Base-by-base conservation (phyloP, 1,139 yeast genomes). In the Diutina sp. region DNA sequence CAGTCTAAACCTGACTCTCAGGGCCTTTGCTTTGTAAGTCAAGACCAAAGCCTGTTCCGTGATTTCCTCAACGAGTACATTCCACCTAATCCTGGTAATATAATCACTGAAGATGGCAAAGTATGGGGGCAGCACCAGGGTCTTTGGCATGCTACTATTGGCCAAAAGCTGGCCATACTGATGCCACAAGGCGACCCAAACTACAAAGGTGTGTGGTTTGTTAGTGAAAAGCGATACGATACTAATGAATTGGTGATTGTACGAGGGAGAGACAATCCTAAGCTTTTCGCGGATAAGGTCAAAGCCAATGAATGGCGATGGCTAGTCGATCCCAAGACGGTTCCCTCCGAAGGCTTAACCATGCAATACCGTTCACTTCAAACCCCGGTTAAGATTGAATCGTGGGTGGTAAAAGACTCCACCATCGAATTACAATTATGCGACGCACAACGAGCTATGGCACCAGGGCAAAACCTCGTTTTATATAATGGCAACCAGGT, bases 121-220 rank as follows among this genome's bases (percentile, higher is more conserved):
- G 77, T 85, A 0, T 90, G 95, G 81, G 98, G 97, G 0, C 66
- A 70, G 56, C 97, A 91, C 66, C 72, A 78, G 51, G 99, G 99
- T 0, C 67, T 95, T 29, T 95, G 99, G 98, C 84, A 87, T 58
- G 95, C 90, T 16, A 93, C 99, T 0, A 83, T 93, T 32, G 99
- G 99, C 0, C 99, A 93, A 69, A 80, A 84, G 60, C 75, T 84
- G 41, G 86, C 96, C 0, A 69, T 90, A 2, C 77, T 88, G 3
- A 79, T 90, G 87, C 97, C 97, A 0, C 97, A 91, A 65, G 93
- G 90, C 0, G 82, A 85, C 62, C 95, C 93, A 0, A 66, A 69
- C 8, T 84, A 80, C 61, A 74, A 79, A 54, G 99, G 99, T 0
- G 76, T 80, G 1, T 93, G 99, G 99, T 89, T 84, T 67, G 90